phyloP scores from a whole-genome alignment of 23 red algal species.

The Gracilaria domingensis region DNA sequence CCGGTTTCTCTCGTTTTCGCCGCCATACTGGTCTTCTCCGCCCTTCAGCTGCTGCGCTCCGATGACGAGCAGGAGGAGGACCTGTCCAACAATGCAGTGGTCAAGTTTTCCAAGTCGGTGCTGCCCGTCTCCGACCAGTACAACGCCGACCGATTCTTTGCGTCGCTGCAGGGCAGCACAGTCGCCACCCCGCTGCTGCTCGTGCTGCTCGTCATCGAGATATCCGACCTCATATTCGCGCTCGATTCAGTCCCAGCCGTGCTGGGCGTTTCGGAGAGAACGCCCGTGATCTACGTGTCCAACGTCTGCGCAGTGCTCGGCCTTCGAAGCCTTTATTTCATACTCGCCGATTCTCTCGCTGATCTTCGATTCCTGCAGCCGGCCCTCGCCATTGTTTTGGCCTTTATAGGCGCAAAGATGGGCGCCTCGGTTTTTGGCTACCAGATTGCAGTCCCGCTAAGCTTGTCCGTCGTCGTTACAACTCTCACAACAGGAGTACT shows the following conservation, averaged over 20 bases:
- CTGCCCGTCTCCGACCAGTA: slow-evolving; percentile 69
- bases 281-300: slow-evolving; percentile 82
- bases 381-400: slow-evolving; percentile 78
- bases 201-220: slow-evolving; percentile 86
- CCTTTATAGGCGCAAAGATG: slow-evolving; percentile 93
- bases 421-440: slow-evolving; percentile 63
- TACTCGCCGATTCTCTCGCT: slow-evolving; percentile 76
- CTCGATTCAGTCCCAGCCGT: slow-evolving; percentile 95
- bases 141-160: slow-evolving; percentile 78
- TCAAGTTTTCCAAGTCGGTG: slow-evolving; percentile 51
- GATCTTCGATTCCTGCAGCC: slow-evolving; percentile 86
- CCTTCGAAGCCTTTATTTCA: slow-evolving; percentile 86
- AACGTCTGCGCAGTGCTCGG: slow-evolving; percentile 94
- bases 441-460: slow-evolving; percentile 53
- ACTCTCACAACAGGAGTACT: slow-evolving; percentile 37
- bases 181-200: slow-evolving; percentile 91
- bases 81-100: slow-evolving; percentile 68
- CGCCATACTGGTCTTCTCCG: slow-evolving; percentile 74
- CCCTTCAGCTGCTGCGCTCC: slow-evolving; percentile 53
- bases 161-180: slow-evolving; percentile 3
- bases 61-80: slow-evolving; percentile 64
- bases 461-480: slow-evolving; percentile 67
- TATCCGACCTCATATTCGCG: slow-evolving; percentile 95
- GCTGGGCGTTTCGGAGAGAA: slow-evolving; percentile 82
- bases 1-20: slow-evolving; percentile 82